Conservation (phyloP, 352 stramenopile species). For the Phytophthora cryptogea region DNA sequence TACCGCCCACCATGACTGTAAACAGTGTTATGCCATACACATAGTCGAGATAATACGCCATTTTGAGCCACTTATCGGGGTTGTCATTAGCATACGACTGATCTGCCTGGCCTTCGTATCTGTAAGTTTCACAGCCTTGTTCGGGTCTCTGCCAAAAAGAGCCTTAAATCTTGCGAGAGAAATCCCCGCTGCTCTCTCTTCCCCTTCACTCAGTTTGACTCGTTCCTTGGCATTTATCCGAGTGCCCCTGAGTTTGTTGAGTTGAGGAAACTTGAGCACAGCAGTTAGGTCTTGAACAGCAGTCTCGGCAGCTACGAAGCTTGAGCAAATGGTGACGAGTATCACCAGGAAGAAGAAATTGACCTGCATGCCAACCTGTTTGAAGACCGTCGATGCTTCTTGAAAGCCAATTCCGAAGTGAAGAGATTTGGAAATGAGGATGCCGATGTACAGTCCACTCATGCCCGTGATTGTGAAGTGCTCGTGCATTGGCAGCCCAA, state of each 20-base stretch:
- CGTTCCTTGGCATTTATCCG: not conserved
- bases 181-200: not conserved
- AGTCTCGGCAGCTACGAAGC: conserved; percentile 2
- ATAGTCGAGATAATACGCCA: conserved; percentile 14
- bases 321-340: conserved; percentile 2
- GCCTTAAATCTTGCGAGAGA: conserved; percentile 4
- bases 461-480: conserved; percentile 17
- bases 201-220: not conserved
- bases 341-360: conserved; percentile 4
- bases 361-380: conserved; percentile 7
- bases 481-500: not conserved
- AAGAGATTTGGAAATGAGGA: not conserved
- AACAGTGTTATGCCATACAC: conserved; percentile 8
- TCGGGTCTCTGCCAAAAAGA: conserved; percentile 3
- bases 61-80: conserved; percentile 19
- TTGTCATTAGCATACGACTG: conserved; percentile 15
- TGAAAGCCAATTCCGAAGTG: conserved; percentile 16
- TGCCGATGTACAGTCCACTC: conserved; percentile 5
- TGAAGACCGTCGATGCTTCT: not conserved
- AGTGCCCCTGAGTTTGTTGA: conserved; percentile 4
- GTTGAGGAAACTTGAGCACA: not conserved
- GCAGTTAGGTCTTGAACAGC: not conserved
- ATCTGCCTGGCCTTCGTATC: conserved; percentile 7
- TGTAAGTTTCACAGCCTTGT: conserved; percentile 7
- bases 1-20: conserved; percentile 1